phyloP scores from a whole-genome alignment of 352 stramenopile genomes.

The Globisporangium iwayamae region DNA sequence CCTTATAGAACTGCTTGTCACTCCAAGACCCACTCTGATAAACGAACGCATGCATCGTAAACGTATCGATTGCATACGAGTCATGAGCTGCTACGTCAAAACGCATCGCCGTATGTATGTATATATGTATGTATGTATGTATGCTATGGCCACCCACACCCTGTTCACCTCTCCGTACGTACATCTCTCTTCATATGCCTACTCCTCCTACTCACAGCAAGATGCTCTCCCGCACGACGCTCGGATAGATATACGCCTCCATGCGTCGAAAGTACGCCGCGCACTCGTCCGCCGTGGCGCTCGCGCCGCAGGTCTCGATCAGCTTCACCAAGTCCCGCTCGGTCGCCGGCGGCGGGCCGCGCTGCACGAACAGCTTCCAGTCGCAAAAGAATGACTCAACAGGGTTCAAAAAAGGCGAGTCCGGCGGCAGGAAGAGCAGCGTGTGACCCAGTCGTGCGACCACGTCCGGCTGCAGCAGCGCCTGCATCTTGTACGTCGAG shows the following conservation, averaged over 20 bases:
- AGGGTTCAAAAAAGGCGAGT: conserved; percentile 1
- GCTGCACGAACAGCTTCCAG: background rate
- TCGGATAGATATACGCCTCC: conserved; percentile 3
- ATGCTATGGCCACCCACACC: too few relatives aligned
- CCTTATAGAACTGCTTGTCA: too few relatives aligned
- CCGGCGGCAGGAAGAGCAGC: conserved; percentile 1
- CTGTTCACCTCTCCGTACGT: too few relatives aligned
- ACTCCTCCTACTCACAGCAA: too few relatives aligned
- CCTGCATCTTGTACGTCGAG: background rate
- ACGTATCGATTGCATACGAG: too few relatives aligned
- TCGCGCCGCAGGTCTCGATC: conserved; percentile 2
- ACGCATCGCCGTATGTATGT: too few relatives aligned
- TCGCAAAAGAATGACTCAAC: background rate
- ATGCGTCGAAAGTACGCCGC: background rate
- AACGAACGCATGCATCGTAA: too few relatives aligned
- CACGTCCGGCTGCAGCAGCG: background rate
- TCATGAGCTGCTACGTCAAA: too few relatives aligned
- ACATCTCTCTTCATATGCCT: too few relatives aligned
- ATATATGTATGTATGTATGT: too few relatives aligned
- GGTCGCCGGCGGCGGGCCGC: background rate
- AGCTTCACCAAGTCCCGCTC: conserved; percentile 3
- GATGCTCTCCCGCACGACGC: background rate
- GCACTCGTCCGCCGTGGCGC: background rate
- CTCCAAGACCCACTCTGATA: too few relatives aligned
- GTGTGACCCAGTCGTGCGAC: background rate